phyloP scores from a whole-genome alignment of 2,329 filamentous ascomycete species.

The Pseudopithomyces maydicus region DNA sequence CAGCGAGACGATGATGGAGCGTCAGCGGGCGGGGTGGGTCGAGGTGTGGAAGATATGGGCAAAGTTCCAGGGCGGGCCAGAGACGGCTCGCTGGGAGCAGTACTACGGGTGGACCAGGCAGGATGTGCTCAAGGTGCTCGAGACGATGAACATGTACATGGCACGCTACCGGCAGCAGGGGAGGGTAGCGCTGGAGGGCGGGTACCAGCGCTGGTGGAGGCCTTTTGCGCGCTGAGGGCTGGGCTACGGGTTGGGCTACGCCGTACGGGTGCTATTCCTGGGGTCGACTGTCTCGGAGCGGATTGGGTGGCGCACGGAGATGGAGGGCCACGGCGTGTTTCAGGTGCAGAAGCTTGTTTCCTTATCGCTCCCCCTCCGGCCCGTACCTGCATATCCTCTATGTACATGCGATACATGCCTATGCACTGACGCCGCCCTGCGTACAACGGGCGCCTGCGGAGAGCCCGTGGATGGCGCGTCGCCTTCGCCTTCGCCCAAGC shows the following conservation, averaged over 20 bases:
- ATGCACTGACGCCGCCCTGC: constrained; percentile 1
- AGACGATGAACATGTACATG: constrained; percentile 36
- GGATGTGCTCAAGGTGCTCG: constrained; percentile 28
- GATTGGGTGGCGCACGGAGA: constrained; percentile 1
- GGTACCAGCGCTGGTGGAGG: constrained; percentile 28
- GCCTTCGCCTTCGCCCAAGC: neutral
- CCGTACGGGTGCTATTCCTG: neutral
- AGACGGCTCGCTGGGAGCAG: constrained; percentile 7
- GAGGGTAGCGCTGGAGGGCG: constrained; percentile 25
- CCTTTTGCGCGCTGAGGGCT: constrained; percentile 13
- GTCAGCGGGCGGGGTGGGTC: constrained; percentile 16
- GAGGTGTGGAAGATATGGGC: constrained; percentile 26
- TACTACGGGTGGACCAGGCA: constrained; percentile 30
- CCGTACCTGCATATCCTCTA: constrained; percentile 9
- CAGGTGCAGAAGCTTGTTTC: constrained; percentile 11
- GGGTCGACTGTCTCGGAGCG: neutral
- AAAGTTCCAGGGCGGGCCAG: constrained; percentile 12
- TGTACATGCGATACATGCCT: neutral
- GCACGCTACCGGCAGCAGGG: constrained; percentile 35
- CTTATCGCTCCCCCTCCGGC: constrained; percentile 7
- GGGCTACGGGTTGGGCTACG: neutral
- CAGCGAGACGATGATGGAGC: constrained; percentile 21
- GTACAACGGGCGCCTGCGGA: neutral
- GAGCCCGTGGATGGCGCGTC: neutral
- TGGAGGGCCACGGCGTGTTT: constrained; percentile 5